Evolutionary conservation across 1,139 yeast species (phyloP).

Genomic region (Schizosaccharomyces versatilis): DNA sequence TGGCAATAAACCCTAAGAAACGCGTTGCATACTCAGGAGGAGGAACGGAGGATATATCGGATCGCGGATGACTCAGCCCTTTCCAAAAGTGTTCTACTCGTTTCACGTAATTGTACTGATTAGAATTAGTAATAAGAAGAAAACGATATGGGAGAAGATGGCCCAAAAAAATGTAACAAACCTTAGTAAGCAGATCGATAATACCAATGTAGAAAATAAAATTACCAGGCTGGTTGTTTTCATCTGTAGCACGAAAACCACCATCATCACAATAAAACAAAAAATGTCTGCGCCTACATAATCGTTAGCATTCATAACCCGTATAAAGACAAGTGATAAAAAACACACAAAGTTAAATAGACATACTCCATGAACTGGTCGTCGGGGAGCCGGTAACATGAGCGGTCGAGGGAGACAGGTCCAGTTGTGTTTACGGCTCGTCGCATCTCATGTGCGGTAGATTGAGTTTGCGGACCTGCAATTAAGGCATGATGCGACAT

Average conservation of each 20-base stretch:
- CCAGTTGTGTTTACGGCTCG: constrained; percentile 10
- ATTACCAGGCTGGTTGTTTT: constrained; percentile 35
- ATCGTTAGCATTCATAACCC: background rate
- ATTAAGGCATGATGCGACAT: constrained; percentile 6
- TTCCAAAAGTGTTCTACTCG: constrained; percentile 73
- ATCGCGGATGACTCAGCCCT: constrained; percentile 31
- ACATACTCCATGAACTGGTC: constrained; percentile 4
- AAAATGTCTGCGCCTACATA: constrained; percentile 15
- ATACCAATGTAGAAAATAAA: constrained; percentile 78
- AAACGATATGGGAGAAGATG: background rate
- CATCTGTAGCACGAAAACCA: constrained; percentile 61
- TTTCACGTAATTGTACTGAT: constrained; percentile 43
- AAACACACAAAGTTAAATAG: background rate
- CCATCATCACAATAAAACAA: constrained; percentile 66
- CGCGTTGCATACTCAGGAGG: constrained; percentile 77
- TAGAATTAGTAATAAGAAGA: background rate
- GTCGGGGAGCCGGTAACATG: constrained; percentile 6
- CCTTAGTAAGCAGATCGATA: constrained; percentile 72
- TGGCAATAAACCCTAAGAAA: constrained; percentile 44
- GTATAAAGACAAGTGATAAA: background rate
- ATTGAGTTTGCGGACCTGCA: constrained; percentile 5
- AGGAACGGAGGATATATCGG: constrained; percentile 70
- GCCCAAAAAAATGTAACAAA: background rate
- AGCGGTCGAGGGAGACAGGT: constrained; percentile 12
- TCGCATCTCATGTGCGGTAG: constrained; percentile 11